Conservation (phyloP, 106 monocot species). For the Chionographis japonica region DNA sequence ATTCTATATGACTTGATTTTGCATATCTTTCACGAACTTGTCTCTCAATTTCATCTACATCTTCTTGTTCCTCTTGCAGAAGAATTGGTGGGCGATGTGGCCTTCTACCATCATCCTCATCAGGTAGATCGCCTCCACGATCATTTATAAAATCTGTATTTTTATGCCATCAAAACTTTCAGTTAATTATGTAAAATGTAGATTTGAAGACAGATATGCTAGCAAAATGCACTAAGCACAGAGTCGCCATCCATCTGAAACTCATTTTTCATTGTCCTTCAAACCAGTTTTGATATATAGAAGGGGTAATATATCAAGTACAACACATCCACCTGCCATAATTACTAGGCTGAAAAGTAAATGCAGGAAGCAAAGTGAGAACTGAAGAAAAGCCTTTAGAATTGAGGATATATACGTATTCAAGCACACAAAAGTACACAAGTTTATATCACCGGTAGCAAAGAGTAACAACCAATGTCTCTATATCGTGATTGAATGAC, state of each 20-base stretch:
- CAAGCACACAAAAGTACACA: no score
- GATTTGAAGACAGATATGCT: not conserved
- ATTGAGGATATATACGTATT: no score
- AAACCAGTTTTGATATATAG: no score
- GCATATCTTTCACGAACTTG: constrained; percentile 79
- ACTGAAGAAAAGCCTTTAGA: no score
- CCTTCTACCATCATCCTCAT: constrained; percentile 58
- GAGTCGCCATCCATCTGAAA: not conserved
- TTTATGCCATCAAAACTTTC: not conserved
- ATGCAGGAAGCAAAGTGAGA: no score
- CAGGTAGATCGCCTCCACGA: constrained; percentile 72
- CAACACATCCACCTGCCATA: no score
- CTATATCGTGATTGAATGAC: no score
- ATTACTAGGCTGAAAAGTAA: no score
- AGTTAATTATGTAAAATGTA: not conserved
- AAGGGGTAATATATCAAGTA: no score
- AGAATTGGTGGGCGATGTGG: constrained; percentile 47
- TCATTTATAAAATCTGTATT: constrained; percentile 89
- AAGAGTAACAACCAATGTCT: no score
- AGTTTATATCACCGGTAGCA: no score
- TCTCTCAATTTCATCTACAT: constrained; percentile 88
- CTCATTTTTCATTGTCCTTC: no score
- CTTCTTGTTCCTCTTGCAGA: constrained; percentile 77
- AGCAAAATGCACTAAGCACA: not conserved
- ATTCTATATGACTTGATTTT: constrained; percentile 70